These are phyloP conservation scores for Thelephora ganbajun DNA, from an alignment of 768 basidiomycete genomes.

Conservation along the genomic window DNA sequence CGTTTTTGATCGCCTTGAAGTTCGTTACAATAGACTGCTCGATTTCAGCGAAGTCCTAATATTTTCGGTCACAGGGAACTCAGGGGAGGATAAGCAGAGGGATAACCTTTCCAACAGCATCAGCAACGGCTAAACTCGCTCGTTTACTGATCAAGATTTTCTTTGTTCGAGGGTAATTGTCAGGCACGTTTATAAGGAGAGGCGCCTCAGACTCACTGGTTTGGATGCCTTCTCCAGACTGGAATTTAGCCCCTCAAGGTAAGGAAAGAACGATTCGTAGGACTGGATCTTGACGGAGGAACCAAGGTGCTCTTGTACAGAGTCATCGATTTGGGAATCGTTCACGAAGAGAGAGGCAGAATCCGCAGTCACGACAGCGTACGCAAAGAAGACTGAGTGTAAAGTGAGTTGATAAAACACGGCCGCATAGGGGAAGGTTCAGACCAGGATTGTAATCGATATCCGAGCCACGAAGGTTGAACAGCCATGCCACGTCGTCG, in stretches of 20 bases:
- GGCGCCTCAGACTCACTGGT: constrained; percentile 6
- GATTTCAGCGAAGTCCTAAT: constrained; percentile 45
- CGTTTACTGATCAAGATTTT: constrained; percentile 67
- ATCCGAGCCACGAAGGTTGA: constrained; percentile 85
- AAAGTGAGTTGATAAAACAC: not conserved
- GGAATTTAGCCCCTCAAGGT: constrained; percentile 37
- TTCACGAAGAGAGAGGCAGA: constrained; percentile 59
- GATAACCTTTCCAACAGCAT: constrained; percentile 59
- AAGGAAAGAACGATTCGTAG: constrained; percentile 55
- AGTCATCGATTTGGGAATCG: constrained; percentile 28
- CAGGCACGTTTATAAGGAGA: not conserved
- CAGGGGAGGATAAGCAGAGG: constrained; percentile 1
- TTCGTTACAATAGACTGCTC: constrained; percentile 64
- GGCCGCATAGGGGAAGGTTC: not conserved
- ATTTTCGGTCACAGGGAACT: not conserved
- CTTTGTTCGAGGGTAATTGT: constrained; percentile 18
- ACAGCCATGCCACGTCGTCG: constrained; percentile 91
- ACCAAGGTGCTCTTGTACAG: constrained; percentile 40
- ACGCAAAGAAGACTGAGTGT: constrained; percentile 74
- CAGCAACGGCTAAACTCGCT: constrained; percentile 69
- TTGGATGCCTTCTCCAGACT: constrained; percentile 21
- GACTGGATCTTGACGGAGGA: constrained; percentile 47
- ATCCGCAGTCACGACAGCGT: constrained; percentile 58
- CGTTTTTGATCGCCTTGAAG: constrained; percentile 71
- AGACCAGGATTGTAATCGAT: constrained; percentile 76